A percentile compares a stretch with the other conserved stretches of the same genome.
phyloP scores from a whole-genome alignment of 768 basidiomycete genomes.

The Lactarius tabidus region DNA sequence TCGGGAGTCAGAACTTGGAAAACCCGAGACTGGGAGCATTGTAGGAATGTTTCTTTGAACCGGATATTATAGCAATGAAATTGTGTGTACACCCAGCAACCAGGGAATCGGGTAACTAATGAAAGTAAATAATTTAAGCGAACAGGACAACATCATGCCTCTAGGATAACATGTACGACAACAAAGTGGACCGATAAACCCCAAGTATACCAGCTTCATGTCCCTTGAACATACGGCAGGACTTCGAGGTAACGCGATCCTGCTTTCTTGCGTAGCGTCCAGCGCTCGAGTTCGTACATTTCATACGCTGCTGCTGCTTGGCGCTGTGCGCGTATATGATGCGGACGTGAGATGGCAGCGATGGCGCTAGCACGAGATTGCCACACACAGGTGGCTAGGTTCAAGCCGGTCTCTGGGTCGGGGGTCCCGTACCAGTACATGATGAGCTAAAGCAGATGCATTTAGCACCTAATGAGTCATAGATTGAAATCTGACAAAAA shows the following conservation, averaged over 20 bases:
- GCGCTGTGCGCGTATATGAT: slow-evolving; percentile 79
- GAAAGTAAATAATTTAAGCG: slow-evolving; percentile 2
- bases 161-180: background rate
- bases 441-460: slow-evolving; percentile 49
- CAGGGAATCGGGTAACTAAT: background rate
- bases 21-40: background rate
- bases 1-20: background rate
- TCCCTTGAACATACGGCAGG: slow-evolving; percentile 55
- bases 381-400: slow-evolving; percentile 97
- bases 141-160: background rate
- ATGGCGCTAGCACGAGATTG: slow-evolving; percentile 80
- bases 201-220: slow-evolving; percentile 61
- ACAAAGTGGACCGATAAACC: background rate
- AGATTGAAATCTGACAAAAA: background rate
- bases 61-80: background rate
- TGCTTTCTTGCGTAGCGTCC: slow-evolving; percentile 60
- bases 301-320: slow-evolving; percentile 78
- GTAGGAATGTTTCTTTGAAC: background rate
- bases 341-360: slow-evolving; percentile 72
- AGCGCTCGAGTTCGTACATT: slow-evolving; percentile 71
- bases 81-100: background rate
- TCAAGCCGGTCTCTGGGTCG: slow-evolving; percentile 66
- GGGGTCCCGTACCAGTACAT: slow-evolving; percentile 96
- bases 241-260: slow-evolving; percentile 58
- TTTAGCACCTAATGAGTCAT: background rate